Conservation (phyloP, 176 grass and related monocot genomes). For the Microstegium vimineum region DNA sequence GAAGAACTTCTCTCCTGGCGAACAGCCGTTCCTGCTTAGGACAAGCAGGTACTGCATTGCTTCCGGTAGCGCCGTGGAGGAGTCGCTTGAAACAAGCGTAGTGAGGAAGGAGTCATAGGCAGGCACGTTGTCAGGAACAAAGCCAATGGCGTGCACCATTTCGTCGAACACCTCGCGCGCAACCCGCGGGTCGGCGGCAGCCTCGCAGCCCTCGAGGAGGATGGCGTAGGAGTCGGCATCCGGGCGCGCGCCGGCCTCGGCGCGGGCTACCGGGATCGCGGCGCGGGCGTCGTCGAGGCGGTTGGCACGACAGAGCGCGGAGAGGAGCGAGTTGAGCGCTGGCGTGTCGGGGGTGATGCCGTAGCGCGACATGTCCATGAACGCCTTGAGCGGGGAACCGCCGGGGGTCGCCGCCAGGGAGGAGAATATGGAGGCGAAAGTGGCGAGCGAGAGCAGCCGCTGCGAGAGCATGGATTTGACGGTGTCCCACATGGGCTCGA, state of each 20-base stretch:
- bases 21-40: conserved; percentile 42
- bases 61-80: conserved; percentile 36
- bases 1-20: conserved; percentile 72
- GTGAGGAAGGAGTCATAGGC: conserved; percentile 84
- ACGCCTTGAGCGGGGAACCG: conserved; percentile 46
- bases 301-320: conserved; percentile 69
- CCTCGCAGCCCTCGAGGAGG: conserved; percentile 81
- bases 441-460: conserved; percentile 63
- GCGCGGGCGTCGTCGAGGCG: conserved; percentile 58
- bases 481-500: conserved; percentile 65
- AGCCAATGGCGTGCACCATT: conserved; percentile 52
- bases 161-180: conserved; percentile 81
- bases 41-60: conserved; percentile 46
- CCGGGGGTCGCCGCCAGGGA: conserved; percentile 42
- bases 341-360: conserved; percentile 46
- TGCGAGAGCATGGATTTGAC: conserved; percentile 62
- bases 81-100: conserved; percentile 48
- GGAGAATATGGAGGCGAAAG: conserved; percentile 78
- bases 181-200: conserved; percentile 32
- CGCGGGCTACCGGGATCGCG: conserved; percentile 33
- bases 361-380: conserved; percentile 47
- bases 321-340: conserved; percentile 73
- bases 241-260: conserved; percentile 24
- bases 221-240: conserved; percentile 81
- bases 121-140: conserved; percentile 49